Evolutionary conservation across 257 asterid genomes (phyloP), one percentile per base, ranked within the genome.

Genomic region (Solanum infundibuliforme): DNA sequence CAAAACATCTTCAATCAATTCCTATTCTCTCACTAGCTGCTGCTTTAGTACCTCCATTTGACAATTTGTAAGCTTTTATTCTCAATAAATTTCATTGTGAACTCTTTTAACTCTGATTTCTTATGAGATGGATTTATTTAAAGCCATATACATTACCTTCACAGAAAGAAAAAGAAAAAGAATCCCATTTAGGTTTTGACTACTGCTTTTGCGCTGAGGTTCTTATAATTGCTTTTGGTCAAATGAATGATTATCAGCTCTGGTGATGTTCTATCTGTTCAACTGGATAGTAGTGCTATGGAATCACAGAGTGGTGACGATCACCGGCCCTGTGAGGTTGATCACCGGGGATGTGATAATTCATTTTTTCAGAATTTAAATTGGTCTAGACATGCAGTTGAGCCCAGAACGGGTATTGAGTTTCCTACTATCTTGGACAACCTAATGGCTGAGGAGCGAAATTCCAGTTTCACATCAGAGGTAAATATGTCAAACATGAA

Each of bases 341-440:
- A 95, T 87, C 93, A 90, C 86, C 93, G 87, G 83, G 91, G 93
- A 71, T 89, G 91, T 86, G 91, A 87, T 79, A 93, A 94, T 88
- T 88, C 91, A 69, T 89, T 93, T 88, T 87, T 94, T 69, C 94
- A 91, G 88, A 90, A 86, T 88, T 88, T 93, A 88, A 90, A 88
- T 89, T 95, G 95, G 96, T 90, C 95, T 52, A 93, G 93, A 87
- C 93, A 88, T 88, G 92, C 95, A 55, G 91, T 94, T 38, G 99
- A 97, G 92, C 93, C 95, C 21, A 91, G 89, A 92, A 97, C 99
- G 71, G 99, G 99, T 76, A 92, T 96, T 68, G 99, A 94, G 93
- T 97, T 97, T 88, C 99, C 99, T 36, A 89, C 96, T 84, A 82
- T 93, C 91, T 92, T 97, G 95, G 97, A 92, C 60, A 90, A 91